phyloP scores from a whole-genome alignment of 257 asterid genomes.

The Fraxinus cuspidata region DNA sequence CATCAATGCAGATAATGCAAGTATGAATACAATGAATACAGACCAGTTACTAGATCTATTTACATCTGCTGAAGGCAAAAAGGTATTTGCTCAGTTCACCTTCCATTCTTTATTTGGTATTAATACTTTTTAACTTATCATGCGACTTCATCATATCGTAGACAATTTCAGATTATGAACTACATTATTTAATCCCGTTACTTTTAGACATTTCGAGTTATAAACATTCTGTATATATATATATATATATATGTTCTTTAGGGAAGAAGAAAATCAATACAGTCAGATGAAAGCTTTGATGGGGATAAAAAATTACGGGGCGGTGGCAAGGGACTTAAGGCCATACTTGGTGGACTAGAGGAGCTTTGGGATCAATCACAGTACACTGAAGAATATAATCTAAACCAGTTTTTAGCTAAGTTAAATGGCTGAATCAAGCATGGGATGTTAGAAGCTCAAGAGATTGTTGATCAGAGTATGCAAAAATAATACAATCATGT shows the following conservation, averaged over 20 bases:
- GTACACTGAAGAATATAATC: constrained; percentile 91
- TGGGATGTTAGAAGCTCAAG: constrained; percentile 8
- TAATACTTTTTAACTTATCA: neutral
- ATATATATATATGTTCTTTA: constrained; percentile 32
- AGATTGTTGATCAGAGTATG: constrained; percentile 31
- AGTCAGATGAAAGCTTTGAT: constrained; percentile 41
- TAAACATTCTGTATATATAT: neutral
- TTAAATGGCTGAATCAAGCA: constrained; percentile 59
- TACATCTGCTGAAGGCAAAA: constrained; percentile 77
- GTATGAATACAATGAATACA: constrained; percentile 96
- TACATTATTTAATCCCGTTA: neutral
- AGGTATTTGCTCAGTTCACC: constrained; percentile 49
- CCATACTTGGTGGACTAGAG: constrained; percentile 90
- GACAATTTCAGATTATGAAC: neutral
- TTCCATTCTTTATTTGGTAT: neutral
- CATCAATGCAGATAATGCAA: constrained; percentile 89
- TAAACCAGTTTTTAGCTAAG: constrained; percentile 78
- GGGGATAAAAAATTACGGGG: constrained; percentile 60
- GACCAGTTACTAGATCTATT: constrained; percentile 95
- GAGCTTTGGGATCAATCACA: constrained; percentile 99
- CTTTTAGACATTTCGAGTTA: neutral
- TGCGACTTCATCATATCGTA: neutral
- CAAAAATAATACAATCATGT: constrained; percentile 21
- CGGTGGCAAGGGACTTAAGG: constrained; percentile 75
- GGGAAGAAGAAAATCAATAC: constrained; percentile 52